Conservation (phyloP, 2,329 filamentous ascomycete genomes). For the Elsinoe necatrix region DNA sequence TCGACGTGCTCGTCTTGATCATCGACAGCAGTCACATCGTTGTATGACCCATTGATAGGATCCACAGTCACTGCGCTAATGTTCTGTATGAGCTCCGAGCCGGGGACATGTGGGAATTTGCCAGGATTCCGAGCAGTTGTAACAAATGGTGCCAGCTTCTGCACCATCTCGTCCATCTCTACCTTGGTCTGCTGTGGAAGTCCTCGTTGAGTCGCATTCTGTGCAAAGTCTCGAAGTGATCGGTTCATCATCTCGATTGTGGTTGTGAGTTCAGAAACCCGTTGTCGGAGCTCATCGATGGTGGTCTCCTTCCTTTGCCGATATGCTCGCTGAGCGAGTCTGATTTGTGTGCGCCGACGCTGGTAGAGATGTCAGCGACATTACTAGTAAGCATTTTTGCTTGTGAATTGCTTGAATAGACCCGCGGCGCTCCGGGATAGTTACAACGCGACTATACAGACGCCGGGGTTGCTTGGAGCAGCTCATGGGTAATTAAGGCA, state of each 20-base stretch:
- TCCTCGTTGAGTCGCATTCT: slow-evolving; percentile 34
- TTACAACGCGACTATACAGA: too few relatives aligned
- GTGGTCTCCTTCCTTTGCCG: slow-evolving; percentile 75
- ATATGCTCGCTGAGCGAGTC: slow-evolving; percentile 77
- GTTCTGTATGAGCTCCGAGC: slow-evolving; percentile 4
- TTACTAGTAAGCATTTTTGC: not conserved
- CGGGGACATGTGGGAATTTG: slow-evolving; percentile 11
- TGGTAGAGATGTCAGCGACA: slow-evolving; percentile 27
- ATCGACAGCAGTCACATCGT: not conserved
- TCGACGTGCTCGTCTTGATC: slow-evolving; percentile 11
- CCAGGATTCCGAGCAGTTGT: slow-evolving; percentile 21
- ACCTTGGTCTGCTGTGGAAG: not conserved
- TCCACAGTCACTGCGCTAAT: slow-evolving; percentile 13
- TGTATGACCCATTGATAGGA: slow-evolving; percentile 6
- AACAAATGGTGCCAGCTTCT: slow-evolving; percentile 18
- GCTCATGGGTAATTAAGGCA: not conserved
- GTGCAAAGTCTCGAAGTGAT: slow-evolving; percentile 59
- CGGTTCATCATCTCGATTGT: slow-evolving; percentile 67
- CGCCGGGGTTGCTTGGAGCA: too few relatives aligned
- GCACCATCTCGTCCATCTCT: slow-evolving; percentile 21
- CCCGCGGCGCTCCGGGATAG: too few relatives aligned
- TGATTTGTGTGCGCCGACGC: slow-evolving; percentile 79
- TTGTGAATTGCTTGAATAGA: not conserved
- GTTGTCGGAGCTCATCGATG: slow-evolving; percentile 62
- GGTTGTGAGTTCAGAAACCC: slow-evolving; percentile 59